Evolutionary conservation across 2,329 filamentous ascomycete genomes (phyloP).

Genomic region (Monosporascus sp.): DNA sequence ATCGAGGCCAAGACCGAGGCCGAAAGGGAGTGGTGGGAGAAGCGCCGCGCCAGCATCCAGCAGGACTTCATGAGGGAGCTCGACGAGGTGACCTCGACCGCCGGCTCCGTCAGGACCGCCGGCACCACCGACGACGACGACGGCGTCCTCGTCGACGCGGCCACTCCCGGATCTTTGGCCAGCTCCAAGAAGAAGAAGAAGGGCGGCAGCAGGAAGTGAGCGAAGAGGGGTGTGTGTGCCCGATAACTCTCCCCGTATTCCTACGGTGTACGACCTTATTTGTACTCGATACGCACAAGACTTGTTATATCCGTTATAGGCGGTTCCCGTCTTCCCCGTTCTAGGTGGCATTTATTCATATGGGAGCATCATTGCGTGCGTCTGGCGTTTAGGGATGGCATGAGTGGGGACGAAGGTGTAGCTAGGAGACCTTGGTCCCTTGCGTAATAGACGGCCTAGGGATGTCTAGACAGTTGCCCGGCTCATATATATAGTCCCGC

Average conservation of each 20-base stretch:
- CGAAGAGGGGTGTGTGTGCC: not conserved
- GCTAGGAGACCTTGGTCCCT: not conserved
- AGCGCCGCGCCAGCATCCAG: conserved; percentile 68
- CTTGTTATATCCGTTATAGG: not conserved
- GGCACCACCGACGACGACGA: conserved; percentile 68
- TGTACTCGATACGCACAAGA: not conserved
- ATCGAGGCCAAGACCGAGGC: conserved; percentile 64
- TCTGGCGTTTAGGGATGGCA: not conserved
- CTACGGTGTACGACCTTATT: not conserved
- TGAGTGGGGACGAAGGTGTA: not conserved
- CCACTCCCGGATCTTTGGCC: conserved; percentile 30
- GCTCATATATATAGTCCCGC: not conserved
- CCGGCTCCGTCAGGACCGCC: conserved; percentile 60
- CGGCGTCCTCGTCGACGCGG: conserved; percentile 68
- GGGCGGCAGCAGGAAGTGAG: conserved; percentile 59
- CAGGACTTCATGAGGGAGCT: conserved; percentile 81
- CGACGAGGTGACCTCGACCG: conserved; percentile 47
- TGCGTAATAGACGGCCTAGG: not conserved
- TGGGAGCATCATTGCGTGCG: not conserved
- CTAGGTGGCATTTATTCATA: not conserved
- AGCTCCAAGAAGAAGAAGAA: conserved; percentile 47
- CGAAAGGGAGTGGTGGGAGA: conserved; percentile 92
- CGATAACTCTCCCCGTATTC: no score
- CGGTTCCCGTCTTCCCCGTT: not conserved
- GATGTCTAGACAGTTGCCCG: not conserved